phyloP scores from a whole-genome alignment of 108 stramenopile genomes.

The Fistulifera pelliculosa region DNA sequence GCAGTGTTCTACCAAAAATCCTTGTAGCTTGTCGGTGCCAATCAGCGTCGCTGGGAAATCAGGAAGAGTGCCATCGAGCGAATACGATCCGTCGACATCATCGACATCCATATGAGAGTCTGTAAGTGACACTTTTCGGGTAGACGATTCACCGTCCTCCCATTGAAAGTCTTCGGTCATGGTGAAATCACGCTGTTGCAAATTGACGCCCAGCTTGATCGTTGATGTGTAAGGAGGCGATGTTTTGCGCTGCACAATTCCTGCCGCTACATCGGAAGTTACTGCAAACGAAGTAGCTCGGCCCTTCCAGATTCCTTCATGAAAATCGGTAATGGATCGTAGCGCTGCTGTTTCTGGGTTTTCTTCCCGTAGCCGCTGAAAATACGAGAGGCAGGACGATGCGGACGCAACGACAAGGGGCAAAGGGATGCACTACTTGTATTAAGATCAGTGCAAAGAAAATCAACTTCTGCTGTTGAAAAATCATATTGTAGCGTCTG shows the following conservation, averaged over 20 bases:
- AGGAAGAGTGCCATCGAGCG: constrained; percentile 12
- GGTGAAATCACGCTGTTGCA: constrained; percentile 13
- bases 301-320: constrained; percentile 45
- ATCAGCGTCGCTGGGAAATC: constrained; percentile 10
- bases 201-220: constrained; percentile 38
- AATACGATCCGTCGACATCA: constrained; percentile 61
- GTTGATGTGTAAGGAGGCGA: constrained; percentile 38
- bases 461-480: too few species aligned
- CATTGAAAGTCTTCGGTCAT: constrained; percentile 37
- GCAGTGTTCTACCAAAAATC: constrained; percentile 61
- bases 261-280: constrained; percentile 59
- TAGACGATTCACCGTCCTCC: constrained; percentile 8
- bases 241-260: constrained; percentile 35
- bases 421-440: too few species aligned
- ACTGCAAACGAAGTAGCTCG: constrained; percentile 53
- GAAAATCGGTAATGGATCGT: constrained; percentile 30
- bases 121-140: constrained; percentile 27
- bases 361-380: constrained; percentile 9
- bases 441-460: too few species aligned
- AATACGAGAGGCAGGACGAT: too few species aligned
- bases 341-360: constrained; percentile 29
- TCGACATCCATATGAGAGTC: constrained; percentile 63
- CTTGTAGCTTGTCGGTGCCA: constrained; percentile 20
- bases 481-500: too few species aligned
- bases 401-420: too few species aligned